Conservation (phyloP, 2,329 filamentous ascomycete genomes). For the Claviceps arundinis region DNA sequence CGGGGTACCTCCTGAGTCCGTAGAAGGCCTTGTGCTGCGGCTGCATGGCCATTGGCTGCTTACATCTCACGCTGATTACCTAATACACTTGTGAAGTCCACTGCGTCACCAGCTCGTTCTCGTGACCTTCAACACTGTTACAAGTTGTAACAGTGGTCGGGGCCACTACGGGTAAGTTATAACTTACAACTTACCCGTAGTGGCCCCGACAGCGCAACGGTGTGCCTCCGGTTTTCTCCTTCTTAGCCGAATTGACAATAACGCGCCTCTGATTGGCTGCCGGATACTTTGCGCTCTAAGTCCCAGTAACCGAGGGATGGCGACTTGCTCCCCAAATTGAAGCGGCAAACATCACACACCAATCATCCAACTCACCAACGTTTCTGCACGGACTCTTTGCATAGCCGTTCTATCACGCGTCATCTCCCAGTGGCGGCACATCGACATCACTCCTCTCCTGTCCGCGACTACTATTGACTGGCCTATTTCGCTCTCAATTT, state of each 20-base stretch:
- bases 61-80: neutral
- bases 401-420: slow-evolving; percentile 1
- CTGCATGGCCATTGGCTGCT: no score
- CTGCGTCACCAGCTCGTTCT: neutral
- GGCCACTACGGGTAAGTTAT: no score
- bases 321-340: slow-evolving; percentile 3
- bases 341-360: slow-evolving; percentile 1
- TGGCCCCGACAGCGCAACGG: slow-evolving; percentile 1
- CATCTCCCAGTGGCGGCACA: neutral
- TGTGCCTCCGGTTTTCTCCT: slow-evolving; percentile 14
- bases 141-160: no score
- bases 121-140: neutral
- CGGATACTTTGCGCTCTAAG: slow-evolving; percentile 3
- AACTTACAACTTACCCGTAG: slow-evolving; percentile 2
- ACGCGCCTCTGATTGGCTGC: slow-evolving; percentile 7
- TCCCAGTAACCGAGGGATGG: slow-evolving; percentile 10
- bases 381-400: neutral
- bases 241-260: slow-evolving; percentile 20
- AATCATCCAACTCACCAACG: neutral
- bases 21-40: neutral
- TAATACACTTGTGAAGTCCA: neutral
- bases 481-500: neutral
- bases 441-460: neutral
- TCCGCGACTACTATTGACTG: no score
- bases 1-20: neutral